Conservation (phyloP, 768 basidiomycete genomes). For the Boletus rubescentipes region DNA sequence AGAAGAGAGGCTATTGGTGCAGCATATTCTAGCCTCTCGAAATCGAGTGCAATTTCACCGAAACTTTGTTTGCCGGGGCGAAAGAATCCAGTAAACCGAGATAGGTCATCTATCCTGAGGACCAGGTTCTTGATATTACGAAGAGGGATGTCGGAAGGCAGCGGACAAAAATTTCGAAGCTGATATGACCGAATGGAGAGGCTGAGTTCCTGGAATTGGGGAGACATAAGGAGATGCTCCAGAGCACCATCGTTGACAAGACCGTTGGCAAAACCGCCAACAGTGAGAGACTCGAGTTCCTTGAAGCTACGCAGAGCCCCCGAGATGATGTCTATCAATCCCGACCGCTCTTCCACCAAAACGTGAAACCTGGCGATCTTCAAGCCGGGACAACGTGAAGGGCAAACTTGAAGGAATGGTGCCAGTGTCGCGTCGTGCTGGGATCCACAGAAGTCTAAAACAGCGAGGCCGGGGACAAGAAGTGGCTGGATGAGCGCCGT, state of each 20-base stretch:
- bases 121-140: background rate
- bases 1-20: background rate
- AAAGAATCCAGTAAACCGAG: background rate
- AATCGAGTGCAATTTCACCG: background rate
- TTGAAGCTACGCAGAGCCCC: background rate
- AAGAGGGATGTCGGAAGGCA: background rate
- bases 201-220: background rate
- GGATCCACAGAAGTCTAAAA: background rate
- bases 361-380: background rate
- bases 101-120: background rate
- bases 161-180: background rate
- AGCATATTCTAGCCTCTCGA: background rate
- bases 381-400: background rate
- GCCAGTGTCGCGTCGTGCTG: background rate
- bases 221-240: background rate
- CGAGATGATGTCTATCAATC: background rate
- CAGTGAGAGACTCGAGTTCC: background rate
- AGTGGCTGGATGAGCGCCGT: background rate
- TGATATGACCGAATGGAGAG: background rate
- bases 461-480: background rate
- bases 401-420: background rate
- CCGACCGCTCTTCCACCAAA: fast-evolving
- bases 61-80: background rate
- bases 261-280: background rate
- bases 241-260: background rate